Base-by-base conservation (phyloP, 1,284 basidiomycete genomes). In the Trametes sp. region DNA sequence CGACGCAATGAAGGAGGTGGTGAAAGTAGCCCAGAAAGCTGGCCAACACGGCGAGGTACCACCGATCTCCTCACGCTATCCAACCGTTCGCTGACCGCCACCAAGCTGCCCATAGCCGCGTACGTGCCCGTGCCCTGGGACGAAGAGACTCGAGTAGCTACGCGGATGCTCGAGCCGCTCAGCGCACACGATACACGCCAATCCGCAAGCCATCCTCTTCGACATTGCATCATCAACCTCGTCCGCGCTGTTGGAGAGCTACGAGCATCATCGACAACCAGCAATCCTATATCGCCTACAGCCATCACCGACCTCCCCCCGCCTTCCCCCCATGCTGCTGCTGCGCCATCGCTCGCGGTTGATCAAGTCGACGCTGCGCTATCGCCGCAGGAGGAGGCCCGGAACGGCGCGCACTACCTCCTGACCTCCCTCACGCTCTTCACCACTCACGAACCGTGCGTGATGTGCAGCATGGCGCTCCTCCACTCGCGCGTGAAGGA, bases 401-500 rank as follows among this genome's bases (percentile, higher is more conserved):
- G 73, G 46, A 93, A 92, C 70, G 90, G 91, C 14, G 80, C 86
- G 4, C 89, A 91, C 73, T 98, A 98, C 76, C 88, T 98, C 33
- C 82, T 98, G 41, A 98, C 94, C 0, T 87, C 87, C 0, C 83
- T 89, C 28, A 87, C 88, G 1, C 80, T 98, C 24, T 98, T 98
- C 79, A 86, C 88, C 54, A 94, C 94, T 2, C 96, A 98, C 75
- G 96, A 98, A 71, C 96, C 96, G 2, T 98, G 96, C 71, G 84
- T 98, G 61, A 95, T 98, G 92, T 98, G 96, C 74, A 87, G 88
- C 67, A 98, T 98, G 96, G 94, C 95, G 2, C 78, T 98, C 21
- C 77, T 96, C 9, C 96, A 98, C 77, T 95, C 93, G 2, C 85
- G 96, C 23, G 94, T 97, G 56, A 89, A 92, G 68, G 90, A 95